Conservation (phyloP, 345 rosid species). For the Abelmoschus esculentus region DNA sequence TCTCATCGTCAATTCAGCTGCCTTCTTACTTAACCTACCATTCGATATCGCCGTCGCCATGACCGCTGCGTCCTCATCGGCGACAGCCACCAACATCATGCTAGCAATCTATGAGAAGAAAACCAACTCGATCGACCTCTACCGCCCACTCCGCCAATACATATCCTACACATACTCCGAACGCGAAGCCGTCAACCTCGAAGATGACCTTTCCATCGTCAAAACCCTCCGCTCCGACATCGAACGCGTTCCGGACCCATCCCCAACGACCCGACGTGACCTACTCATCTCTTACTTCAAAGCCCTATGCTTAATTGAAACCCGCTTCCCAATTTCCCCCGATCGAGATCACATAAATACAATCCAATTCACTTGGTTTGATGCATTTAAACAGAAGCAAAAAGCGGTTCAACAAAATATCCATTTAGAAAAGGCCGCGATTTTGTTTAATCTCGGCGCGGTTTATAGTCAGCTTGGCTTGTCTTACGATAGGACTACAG, state of each 20-base stretch:
- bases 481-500: constrained; percentile 62
- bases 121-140: constrained; percentile 61
- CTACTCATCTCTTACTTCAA: constrained; percentile 63
- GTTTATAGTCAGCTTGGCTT: constrained; percentile 83
- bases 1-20: not conserved
- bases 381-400: constrained; percentile 77
- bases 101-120: constrained; percentile 94
- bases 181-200: constrained; percentile 88
- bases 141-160: constrained; percentile 93
- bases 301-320: constrained; percentile 76
- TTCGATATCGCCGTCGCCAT: constrained; percentile 20
- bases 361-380: constrained; percentile 75
- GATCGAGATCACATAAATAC: constrained; percentile 75
- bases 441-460: constrained; percentile 80
- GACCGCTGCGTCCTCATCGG: constrained; percentile 49
- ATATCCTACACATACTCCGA: constrained; percentile 73
- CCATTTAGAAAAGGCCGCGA: constrained; percentile 88
- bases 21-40: not conserved
- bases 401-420: constrained; percentile 89
- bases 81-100: constrained; percentile 70
- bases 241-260: constrained; percentile 67
- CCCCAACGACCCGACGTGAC: constrained; percentile 72
- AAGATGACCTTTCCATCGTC: constrained; percentile 78
- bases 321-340: constrained; percentile 92
- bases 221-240: constrained; percentile 73